Percentiles rank a stretch among this genome's conserved stretches.
Evolutionary conservation across 208 protist genomes (phyloP).

Genomic region (Herpetomonas tarakana): DNA sequence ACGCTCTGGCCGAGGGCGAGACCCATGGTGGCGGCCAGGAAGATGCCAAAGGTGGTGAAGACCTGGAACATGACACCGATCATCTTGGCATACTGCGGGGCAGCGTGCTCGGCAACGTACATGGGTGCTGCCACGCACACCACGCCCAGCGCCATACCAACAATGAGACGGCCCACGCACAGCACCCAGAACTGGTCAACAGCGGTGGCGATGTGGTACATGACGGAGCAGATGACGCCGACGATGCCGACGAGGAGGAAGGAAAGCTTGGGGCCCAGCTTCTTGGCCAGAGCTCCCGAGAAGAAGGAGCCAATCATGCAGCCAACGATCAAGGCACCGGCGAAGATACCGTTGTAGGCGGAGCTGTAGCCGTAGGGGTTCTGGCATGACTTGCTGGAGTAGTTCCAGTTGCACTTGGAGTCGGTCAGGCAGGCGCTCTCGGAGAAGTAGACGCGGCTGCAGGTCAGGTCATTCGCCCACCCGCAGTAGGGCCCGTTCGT

Average conservation of each 20-base stretch:
- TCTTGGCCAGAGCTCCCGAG: conserved; percentile 27
- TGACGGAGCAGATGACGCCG: conserved; percentile 17
- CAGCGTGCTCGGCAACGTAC: conserved; percentile 40
- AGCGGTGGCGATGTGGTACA: conserved; percentile 35
- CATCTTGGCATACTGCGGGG: conserved; percentile 17
- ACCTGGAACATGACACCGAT: conserved; percentile 50
- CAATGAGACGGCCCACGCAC: conserved; percentile 33
- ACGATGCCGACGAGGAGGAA: conserved; percentile 44
- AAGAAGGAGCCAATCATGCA: conserved; percentile 39
- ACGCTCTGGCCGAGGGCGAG: conserved; percentile 23
- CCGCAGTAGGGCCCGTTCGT: neutral
- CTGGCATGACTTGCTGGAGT: conserved; percentile 19
- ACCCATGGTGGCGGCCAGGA: conserved; percentile 44
- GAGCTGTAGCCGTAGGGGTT: conserved; percentile 42
- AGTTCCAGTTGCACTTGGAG: conserved; percentile 31
- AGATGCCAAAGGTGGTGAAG: conserved; percentile 51
- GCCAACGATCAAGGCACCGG: conserved; percentile 60
- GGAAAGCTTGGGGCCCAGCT: conserved; percentile 30
- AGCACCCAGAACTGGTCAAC: conserved; percentile 41
- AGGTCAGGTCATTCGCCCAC: conserved; percentile 8
- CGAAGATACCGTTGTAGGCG: conserved; percentile 45
- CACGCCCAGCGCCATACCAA: conserved; percentile 33
- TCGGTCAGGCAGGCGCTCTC: conserved; percentile 16
- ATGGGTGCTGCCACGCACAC: conserved; percentile 33
- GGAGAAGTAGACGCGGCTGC: conserved; percentile 25